Conservation (phyloP, 2,329 filamentous ascomycete species). For the Sclerotinia sclerotiorum region DNA sequence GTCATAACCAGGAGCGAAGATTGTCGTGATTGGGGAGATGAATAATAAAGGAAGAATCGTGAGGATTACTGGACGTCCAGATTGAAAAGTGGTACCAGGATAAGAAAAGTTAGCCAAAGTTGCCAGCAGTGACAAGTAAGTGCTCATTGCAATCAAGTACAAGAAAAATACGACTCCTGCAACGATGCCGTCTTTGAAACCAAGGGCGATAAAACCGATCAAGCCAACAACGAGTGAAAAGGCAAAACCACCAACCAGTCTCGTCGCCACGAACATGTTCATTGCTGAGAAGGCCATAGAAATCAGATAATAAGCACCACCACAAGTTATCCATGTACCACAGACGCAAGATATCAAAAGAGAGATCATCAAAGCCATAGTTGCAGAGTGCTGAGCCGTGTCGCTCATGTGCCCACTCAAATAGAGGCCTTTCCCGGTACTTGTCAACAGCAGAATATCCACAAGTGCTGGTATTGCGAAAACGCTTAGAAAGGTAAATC, state of each 20-base stretch:
- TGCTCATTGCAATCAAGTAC: slow-evolving; percentile 57
- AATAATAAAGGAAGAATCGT: slow-evolving; percentile 55
- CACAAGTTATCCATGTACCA: slow-evolving; percentile 62
- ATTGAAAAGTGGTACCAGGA: slow-evolving; percentile 52
- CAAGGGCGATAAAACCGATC: slow-evolving; percentile 51
- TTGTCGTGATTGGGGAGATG: slow-evolving; percentile 57
- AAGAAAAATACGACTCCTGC: slow-evolving; percentile 58
- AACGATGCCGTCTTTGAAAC: slow-evolving; percentile 45
- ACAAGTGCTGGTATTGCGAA: slow-evolving; percentile 63
- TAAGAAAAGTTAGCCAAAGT: slow-evolving; percentile 50
- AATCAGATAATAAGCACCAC: slow-evolving; percentile 62
- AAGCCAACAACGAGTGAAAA: slow-evolving; percentile 42
- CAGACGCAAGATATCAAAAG: slow-evolving; percentile 59
- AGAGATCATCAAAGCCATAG: slow-evolving; percentile 56
- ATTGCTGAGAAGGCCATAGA: slow-evolving; percentile 51
- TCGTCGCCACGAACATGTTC: slow-evolving; percentile 45
- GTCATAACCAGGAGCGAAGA: slow-evolving; percentile 51
- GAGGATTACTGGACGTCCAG: slow-evolving; percentile 51
- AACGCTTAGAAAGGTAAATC: slow-evolving; percentile 56
- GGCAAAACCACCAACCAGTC: slow-evolving; percentile 50
- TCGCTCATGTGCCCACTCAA: slow-evolving; percentile 56
- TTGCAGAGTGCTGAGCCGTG: slow-evolving; percentile 53
- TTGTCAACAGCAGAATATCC: slow-evolving; percentile 59
- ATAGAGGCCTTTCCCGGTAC: slow-evolving; percentile 60
- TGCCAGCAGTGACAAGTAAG: slow-evolving; percentile 58